These are phyloP conservation scores for Elongisporangium prolatum DNA, from an alignment of 352 stramenopile genomes.

Conservation along the genomic window DNA sequence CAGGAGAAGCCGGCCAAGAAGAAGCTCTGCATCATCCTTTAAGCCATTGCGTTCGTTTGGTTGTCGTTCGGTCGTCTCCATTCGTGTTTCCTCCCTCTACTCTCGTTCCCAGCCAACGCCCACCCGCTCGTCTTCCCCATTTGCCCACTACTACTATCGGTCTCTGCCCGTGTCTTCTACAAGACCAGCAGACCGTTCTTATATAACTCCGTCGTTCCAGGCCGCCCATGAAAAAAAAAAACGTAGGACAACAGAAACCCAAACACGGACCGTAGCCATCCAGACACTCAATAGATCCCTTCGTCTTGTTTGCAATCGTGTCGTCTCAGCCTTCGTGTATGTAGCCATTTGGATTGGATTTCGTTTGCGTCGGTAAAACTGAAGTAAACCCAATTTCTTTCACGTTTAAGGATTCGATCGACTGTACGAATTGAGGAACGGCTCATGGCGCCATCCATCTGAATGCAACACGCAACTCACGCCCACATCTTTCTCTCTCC, in stretches of 20 bases:
- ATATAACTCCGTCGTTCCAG: not conserved
- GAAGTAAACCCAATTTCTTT: not conserved
- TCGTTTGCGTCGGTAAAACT: not conserved
- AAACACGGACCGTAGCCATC: not conserved
- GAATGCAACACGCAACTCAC: not conserved
- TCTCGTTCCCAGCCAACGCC: not conserved
- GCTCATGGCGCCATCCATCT: not conserved
- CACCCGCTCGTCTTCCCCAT: not conserved
- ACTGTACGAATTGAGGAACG: not conserved
- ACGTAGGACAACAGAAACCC: not conserved
- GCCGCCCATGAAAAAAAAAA: not conserved
- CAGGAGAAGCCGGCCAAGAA: slow-evolving; percentile 65
- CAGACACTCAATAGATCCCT: not conserved
- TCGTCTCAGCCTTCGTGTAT: not conserved
- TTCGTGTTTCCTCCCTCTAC: not conserved
- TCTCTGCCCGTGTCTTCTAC: not conserved
- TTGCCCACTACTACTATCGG: not conserved
- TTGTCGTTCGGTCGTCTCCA: not conserved
- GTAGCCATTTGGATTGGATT: not conserved
- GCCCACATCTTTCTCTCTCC: not conserved
- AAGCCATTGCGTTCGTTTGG: slow-evolving; percentile 2
- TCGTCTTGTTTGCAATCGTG: not conserved
- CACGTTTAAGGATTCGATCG: not conserved
- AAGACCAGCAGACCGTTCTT: not conserved
- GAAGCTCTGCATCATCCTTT: slow-evolving; percentile 53